Base-by-base conservation (phyloP, 495 filamentous ascomycete genomes). In the Talaromyces stipitatus region DNA sequence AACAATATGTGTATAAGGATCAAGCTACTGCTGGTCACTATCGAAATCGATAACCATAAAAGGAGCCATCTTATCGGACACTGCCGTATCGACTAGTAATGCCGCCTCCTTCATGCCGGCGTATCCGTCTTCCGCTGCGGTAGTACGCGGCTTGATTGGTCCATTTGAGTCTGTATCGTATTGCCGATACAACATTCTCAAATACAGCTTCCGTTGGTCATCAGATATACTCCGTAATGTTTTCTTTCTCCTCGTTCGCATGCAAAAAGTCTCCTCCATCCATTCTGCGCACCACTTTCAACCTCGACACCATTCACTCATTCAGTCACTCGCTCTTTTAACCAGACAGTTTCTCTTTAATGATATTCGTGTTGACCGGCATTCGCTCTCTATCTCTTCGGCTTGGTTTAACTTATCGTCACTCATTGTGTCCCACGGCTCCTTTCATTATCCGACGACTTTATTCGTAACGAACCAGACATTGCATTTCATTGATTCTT, bases 391-490 rank as follows among this genome's bases (percentile, higher is more conserved):
- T 23, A 30, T 28, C n/a, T 51, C 48, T 30, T 20, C 27, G 14
- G 18, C 14, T 18, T 28, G 8, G 18, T 28, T 28, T 24, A 7
- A 48, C 45, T 24, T 48, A 26, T 51, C 48, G 48, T 51, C 27
- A 51, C 48, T 51, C 48, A 7, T 30, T 30, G 27, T 51, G 24
- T 51, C 48, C 48, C 48, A 28, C 48, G 48, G 48, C 30, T 51
- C 20, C 22, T 30, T 11, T 51, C 27, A 16, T 51, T 51, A 51
- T 51, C 48, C 27, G 27, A 51, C 48, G 48, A 30, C 24, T 51
- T 22, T 30, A 48, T 26, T 51, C 16, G 48, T 51, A 26, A 51
- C 48, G 48, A 51, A 51, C 48, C 24, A 29, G 11, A 51, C 24
- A 48, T 26, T n/a, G 45, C 22, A 26, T 51, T 30, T 28, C 27